Evolutionary conservation across 169 alveolate species (phyloP).

Genomic region (Plasmodium gonderi): DNA sequence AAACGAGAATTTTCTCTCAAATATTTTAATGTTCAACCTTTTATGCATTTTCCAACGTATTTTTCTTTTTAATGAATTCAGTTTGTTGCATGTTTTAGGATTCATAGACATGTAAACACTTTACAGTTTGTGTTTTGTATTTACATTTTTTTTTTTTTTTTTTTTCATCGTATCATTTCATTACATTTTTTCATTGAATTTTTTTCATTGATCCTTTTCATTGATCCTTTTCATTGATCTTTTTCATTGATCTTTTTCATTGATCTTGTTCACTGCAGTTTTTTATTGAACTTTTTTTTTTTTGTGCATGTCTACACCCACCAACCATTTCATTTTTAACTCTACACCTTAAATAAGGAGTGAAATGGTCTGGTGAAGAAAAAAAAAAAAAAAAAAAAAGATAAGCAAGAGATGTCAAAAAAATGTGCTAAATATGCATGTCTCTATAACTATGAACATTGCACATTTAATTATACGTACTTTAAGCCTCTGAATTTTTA

Average conservation of each 20-base stretch:
- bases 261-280: not conserved
- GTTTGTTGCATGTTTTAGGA: not conserved
- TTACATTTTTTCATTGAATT: not conserved
- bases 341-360: not conserved
- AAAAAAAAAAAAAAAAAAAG: no score
- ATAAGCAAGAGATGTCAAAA: not conserved
- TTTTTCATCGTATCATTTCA: not conserved
- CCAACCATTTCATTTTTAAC: not conserved
- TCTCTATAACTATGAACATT: not conserved
- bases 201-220: not conserved
- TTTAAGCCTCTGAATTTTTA: not conserved
- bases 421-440: not conserved
- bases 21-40: not conserved
- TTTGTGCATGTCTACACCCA: not conserved
- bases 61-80: not conserved
- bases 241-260: no score
- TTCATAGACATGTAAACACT: not conserved
- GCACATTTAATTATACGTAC: not conserved
- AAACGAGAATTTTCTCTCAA: not conserved
- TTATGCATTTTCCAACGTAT: not conserved
- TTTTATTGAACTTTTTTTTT: not conserved
- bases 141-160: not conserved
- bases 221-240: not conserved
- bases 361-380: no score
- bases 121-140: not conserved